Conservation (phyloP, 2,329 filamentous ascomycete species). For the Diplodia scrobiculata region DNA sequence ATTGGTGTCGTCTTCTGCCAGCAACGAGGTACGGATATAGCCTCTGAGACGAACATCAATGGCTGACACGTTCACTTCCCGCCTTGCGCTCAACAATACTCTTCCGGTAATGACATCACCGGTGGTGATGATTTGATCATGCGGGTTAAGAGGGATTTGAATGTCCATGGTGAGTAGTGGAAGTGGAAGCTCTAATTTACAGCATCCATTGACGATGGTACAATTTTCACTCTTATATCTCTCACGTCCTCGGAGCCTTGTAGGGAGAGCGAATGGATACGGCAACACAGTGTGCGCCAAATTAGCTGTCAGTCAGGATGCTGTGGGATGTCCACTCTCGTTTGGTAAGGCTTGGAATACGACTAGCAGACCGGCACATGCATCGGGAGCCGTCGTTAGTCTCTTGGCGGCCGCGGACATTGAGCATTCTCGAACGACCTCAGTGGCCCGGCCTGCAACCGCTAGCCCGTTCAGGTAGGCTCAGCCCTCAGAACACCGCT, state of each 20-base stretch:
- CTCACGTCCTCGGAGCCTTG: neutral
- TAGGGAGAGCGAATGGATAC: neutral
- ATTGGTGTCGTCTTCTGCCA: neutral
- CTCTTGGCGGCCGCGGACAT: neutral
- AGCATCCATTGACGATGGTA: neutral
- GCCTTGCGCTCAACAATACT: neutral
- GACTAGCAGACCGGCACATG: neutral
- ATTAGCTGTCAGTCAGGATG: neutral
- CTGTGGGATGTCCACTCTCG: conserved; percentile 6
- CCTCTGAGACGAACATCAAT: conserved; percentile 7
- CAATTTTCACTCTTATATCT: neutral
- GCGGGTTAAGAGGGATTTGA: conserved; percentile 7
- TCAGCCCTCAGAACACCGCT: conserved; percentile 9
- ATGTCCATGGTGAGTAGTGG: conserved; percentile 4
- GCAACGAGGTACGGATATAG: neutral
- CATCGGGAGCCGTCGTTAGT: neutral
- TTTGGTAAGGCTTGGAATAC: conserved; percentile 10
- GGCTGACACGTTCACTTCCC: neutral
- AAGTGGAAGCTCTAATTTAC: neutral
- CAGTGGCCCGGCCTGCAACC: neutral
- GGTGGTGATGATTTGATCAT: neutral
- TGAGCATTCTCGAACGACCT: neutral
- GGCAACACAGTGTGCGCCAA: neutral
- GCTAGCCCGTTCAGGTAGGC: neutral
- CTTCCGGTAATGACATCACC: conserved; percentile 9